These are phyloP conservation scores for Boletus pseudopeckii DNA, from an alignment of 768 basidiomycete genomes.

Conservation along the genomic window DNA sequence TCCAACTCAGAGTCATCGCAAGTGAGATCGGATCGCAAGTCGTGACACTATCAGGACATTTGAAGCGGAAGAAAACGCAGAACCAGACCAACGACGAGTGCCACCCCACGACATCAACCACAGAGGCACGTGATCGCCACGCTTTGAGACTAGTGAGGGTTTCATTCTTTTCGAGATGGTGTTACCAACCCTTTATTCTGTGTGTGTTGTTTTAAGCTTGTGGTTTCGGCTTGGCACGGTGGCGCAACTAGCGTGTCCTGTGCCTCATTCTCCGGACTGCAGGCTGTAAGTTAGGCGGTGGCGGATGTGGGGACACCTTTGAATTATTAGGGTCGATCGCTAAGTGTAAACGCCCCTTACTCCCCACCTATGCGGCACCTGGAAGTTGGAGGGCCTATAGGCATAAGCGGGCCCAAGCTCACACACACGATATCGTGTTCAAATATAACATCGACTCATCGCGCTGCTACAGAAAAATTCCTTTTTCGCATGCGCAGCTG, in stretches of 20 bases:
- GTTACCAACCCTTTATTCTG: no score
- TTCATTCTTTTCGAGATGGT: not conserved
- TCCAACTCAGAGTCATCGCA: not conserved
- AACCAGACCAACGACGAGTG: not conserved
- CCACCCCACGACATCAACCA: not conserved
- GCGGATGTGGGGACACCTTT: not conserved
- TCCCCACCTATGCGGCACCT: no score
- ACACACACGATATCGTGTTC: not conserved
- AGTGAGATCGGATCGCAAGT: not conserved
- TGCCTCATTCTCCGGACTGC: not conserved
- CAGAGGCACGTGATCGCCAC: no score
- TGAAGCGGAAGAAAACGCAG: not conserved
- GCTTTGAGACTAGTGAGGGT: not conserved
- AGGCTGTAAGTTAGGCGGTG: not conserved
- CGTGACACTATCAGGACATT: not conserved
- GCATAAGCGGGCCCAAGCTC: not conserved
- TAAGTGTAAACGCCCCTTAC: not conserved
- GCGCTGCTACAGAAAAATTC: not conserved
- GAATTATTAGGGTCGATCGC: not conserved
- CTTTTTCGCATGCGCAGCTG: not conserved
- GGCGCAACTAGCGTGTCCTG: not conserved
- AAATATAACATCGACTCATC: not conserved
- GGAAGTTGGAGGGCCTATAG: not conserved
- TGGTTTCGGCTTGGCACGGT: not conserved
- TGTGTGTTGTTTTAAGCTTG: not conserved